Conservation (phyloP, 2,329 filamentous ascomycete genomes). For the Westerdykella sp. region DNA sequence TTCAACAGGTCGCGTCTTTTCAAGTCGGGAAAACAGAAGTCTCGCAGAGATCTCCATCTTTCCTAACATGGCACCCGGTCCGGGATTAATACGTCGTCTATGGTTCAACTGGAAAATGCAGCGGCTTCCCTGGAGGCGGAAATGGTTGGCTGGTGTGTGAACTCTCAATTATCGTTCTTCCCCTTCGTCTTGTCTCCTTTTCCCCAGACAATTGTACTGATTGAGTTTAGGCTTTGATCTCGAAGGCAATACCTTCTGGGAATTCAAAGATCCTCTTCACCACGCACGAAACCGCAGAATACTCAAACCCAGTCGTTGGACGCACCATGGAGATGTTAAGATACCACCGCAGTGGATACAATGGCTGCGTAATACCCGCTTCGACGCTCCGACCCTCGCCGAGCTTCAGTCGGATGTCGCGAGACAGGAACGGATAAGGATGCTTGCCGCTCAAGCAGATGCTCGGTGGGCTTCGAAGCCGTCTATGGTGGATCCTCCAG, state of each 20-base stretch:
- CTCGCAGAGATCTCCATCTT: not conserved
- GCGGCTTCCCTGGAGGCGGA: conserved; percentile 56
- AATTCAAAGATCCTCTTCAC: conserved; percentile 55
- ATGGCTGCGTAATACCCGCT: conserved; percentile 59
- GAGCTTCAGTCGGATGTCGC: conserved; percentile 55
- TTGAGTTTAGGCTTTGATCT: conserved; percentile 51
- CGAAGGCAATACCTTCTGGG: conserved; percentile 60
- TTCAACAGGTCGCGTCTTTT: not conserved
- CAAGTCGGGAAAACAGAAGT: not conserved
- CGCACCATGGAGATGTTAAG: conserved; percentile 55
- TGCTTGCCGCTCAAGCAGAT: conserved; percentile 55
- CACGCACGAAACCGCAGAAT: conserved; percentile 50
- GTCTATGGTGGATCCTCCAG: conserved; percentile 53
- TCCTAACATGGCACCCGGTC: conserved; percentile 32
- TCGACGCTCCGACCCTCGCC: conserved; percentile 49
- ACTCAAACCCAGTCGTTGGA: conserved; percentile 48
- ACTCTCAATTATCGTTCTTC: not conserved
- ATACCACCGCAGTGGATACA: conserved; percentile 62
- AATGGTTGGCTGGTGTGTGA: conserved; percentile 51
- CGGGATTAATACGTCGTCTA: conserved; percentile 38
- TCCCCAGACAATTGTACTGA: conserved; percentile 4
- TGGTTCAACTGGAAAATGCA: conserved; percentile 61
- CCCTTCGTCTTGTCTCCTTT: not conserved
- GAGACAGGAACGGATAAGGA: conserved; percentile 53
- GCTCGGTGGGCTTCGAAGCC: conserved; percentile 56